Percentiles rank a stretch among this genome's conserved stretches.
These are phyloP conservation scores for Dipteronia dyeriana DNA, from an alignment of 345 rosid genomes.

Conservation along the genomic window DNA sequence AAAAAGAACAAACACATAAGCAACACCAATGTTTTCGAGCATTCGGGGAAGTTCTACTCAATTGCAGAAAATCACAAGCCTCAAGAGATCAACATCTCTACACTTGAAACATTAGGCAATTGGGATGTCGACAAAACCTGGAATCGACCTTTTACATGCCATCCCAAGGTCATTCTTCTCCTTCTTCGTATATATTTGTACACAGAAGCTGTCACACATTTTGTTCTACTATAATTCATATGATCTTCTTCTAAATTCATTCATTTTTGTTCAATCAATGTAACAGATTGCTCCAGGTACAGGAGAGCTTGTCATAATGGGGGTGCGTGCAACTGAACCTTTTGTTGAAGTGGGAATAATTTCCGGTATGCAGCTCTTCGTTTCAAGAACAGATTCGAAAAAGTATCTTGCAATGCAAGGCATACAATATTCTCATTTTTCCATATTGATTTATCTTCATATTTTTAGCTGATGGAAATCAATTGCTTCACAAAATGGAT, in stretches of 20 bases:
- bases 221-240: too few relatives aligned
- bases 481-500: slow-evolving; percentile 39
- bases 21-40: slow-evolving; percentile 46
- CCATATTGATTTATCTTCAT: background rate
- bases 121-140: slow-evolving; percentile 45
- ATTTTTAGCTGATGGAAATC: slow-evolving; percentile 2
- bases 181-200: too few relatives aligned
- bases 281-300: slow-evolving; percentile 38
- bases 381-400: too few relatives aligned
- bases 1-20: slow-evolving; percentile 31
- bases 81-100: slow-evolving; percentile 40
- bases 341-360: slow-evolving; percentile 39
- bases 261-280: background rate
- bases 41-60: slow-evolving; percentile 36
- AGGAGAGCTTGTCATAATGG: slow-evolving; percentile 39
- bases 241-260: background rate
- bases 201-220: too few relatives aligned
- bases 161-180: slow-evolving; percentile 42
- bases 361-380: slow-evolving; percentile 22
- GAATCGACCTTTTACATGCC: slow-evolving; percentile 45
- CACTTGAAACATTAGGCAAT: slow-evolving; percentile 26
- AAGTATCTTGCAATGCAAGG: too few relatives aligned
- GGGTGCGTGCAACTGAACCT: slow-evolving; percentile 32
- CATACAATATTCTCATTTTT: background rate
- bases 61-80: slow-evolving; percentile 39